Evolutionary conservation across 1,284 basidiomycete genomes (phyloP).

Genomic region (Phaffia rhodozyma): DNA sequence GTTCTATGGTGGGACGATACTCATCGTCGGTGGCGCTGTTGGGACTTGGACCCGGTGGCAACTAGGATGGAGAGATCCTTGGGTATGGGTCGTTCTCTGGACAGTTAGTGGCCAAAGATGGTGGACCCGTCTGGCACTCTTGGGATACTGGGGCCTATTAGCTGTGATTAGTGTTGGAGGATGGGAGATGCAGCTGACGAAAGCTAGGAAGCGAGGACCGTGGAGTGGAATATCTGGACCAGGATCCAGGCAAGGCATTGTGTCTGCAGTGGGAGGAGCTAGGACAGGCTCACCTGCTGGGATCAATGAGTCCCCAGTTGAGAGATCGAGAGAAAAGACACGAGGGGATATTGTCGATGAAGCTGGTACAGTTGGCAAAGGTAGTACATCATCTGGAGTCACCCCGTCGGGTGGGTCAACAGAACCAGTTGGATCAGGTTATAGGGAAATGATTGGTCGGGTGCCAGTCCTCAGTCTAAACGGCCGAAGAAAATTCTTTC

Average conservation of each 20-base stretch:
- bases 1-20: constrained; percentile 65
- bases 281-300: no score
- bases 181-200: constrained; percentile 77
- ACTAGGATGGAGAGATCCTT: constrained; percentile 71
- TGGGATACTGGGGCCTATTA: constrained; percentile 74
- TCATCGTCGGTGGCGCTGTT: constrained; percentile 74
- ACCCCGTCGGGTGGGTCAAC: no score
- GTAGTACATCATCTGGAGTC: no score
- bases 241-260: no score
- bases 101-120: constrained; percentile 58
- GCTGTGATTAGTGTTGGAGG: constrained; percentile 75
- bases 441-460: constrained; percentile 49
- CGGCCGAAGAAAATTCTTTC: constrained; percentile 94
- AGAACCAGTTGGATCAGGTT: no score
- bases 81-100: constrained; percentile 67
- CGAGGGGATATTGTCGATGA: no score
- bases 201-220: constrained; percentile 51
- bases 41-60: constrained; percentile 88
- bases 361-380: no score
- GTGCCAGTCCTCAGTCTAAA: constrained; percentile 85
- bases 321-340: no score
- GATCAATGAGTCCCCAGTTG: no score
- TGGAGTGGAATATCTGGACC: constrained; percentile 12
- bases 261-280: no score
- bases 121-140: constrained; percentile 71